Conservation (phyloP, 495 filamentous ascomycete species). For the Penicillium coffeae region DNA sequence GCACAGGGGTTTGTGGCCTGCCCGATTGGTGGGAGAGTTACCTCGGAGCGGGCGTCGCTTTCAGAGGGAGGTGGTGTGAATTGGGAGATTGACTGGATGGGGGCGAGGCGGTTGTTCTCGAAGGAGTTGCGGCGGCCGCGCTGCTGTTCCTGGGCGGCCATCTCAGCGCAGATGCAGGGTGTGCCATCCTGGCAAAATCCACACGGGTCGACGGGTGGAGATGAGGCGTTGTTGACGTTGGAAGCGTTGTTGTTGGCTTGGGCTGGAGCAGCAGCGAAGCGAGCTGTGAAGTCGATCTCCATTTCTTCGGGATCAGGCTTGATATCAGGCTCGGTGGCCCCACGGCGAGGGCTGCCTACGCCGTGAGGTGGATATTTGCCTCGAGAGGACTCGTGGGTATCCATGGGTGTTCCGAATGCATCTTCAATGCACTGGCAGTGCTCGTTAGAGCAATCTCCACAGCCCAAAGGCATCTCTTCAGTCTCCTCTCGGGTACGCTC, state of each 20-base stretch:
- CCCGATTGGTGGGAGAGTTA: conserved; percentile 38
- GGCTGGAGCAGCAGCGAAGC: conserved; percentile 50
- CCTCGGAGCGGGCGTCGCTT: conserved; percentile 50
- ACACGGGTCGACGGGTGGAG: conserved; percentile 61
- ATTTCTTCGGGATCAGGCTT: conserved; percentile 57
- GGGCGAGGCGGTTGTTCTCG: conserved; percentile 47
- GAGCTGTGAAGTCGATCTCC: conserved; percentile 71
- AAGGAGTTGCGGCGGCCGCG: conserved; percentile 28
- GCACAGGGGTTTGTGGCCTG: conserved; percentile 53
- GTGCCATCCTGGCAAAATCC: conserved; percentile 87
- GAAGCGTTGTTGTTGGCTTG: conserved; percentile 24
- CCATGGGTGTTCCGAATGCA: conserved; percentile 45
- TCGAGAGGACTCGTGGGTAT: conserved; percentile 23
- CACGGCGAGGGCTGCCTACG: conserved; percentile 29
- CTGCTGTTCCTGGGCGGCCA: conserved; percentile 50
- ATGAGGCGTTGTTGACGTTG: conserved; percentile 29
- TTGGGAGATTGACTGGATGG: conserved; percentile 49
- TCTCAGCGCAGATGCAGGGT: conserved; percentile 79
- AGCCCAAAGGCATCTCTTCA: conserved; percentile 47
- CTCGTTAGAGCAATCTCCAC: conserved; percentile 58
- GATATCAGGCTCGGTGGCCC: conserved; percentile 35
- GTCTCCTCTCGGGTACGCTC: conserved; percentile 17
- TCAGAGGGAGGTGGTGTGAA: conserved; percentile 71
- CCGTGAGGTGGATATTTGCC: conserved; percentile 32
- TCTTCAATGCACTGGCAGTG: conserved; percentile 72